phyloP scores from a whole-genome alignment of 352 stramenopile genomes.

The Phytopythium helicoides region DNA sequence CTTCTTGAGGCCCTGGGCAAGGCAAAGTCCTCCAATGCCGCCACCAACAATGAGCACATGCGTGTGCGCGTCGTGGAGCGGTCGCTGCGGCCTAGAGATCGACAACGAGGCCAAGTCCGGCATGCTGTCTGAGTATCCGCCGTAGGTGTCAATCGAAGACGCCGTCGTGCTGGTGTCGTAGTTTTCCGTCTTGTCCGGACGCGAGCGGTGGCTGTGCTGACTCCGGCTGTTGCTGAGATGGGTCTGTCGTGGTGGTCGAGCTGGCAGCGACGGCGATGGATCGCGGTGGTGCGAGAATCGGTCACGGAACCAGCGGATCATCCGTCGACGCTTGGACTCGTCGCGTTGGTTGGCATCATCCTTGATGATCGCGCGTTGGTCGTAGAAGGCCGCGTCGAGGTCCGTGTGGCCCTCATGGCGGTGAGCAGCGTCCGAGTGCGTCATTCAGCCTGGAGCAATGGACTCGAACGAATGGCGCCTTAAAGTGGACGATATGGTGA shows the following conservation, averaged over 20 bases:
- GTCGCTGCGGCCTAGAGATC: constrained; percentile 1
- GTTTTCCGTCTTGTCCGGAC: too few relatives aligned
- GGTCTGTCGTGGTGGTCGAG: too few relatives aligned
- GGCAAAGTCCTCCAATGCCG: constrained; percentile 57
- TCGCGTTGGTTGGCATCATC: too few relatives aligned
- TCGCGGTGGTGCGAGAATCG: too few relatives aligned
- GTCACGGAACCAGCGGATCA: constrained; percentile 66
- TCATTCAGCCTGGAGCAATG: too few relatives aligned
- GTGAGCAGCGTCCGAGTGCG: constrained; percentile 10
- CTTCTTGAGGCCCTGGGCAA: constrained; percentile 62
- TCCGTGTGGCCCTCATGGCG: constrained; percentile 40
- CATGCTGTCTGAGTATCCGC: not conserved
- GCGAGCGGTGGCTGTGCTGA: too few relatives aligned
- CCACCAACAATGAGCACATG: constrained; percentile 49
- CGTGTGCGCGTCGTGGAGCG: constrained; percentile 16
- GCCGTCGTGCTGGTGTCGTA: too few relatives aligned
- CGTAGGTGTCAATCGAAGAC: too few relatives aligned
- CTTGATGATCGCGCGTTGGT: constrained; percentile 18
- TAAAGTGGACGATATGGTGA: too few relatives aligned
- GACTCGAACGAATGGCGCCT: too few relatives aligned
- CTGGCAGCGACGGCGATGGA: constrained; percentile 32
- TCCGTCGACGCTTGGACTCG: constrained; percentile 51
- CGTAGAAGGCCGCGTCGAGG: too few relatives aligned
- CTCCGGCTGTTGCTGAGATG: too few relatives aligned
- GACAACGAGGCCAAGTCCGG: constrained; percentile 9